A percentile compares a stretch with the other conserved stretches of the same genome.
phyloP scores from a whole-genome alignment of 2,329 filamentous ascomycete species.

The Ophiostoma novo-ulmi region DNA sequence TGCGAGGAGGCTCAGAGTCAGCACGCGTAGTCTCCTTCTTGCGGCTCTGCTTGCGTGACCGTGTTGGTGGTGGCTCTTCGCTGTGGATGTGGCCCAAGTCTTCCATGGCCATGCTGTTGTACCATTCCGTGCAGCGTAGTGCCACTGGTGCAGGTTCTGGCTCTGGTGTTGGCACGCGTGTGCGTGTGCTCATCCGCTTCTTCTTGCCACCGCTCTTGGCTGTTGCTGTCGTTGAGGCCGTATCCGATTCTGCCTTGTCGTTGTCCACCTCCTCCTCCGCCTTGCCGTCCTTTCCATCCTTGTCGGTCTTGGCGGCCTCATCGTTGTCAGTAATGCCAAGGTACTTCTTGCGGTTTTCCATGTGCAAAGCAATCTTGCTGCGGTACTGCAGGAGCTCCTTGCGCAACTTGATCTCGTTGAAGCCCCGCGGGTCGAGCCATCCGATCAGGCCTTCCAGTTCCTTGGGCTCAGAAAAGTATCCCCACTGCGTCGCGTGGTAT shows the following conservation, averaged over 20 bases:
- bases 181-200: constrained; percentile 46
- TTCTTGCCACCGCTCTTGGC: constrained; percentile 37
- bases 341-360: constrained; percentile 74
- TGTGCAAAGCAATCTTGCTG: constrained; percentile 70
- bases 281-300: background rate
- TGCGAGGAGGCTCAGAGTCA: constrained; percentile 29
- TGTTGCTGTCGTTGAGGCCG: background rate
- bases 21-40: constrained; percentile 38
- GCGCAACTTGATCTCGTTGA: constrained; percentile 78
- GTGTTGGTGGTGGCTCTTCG: constrained; percentile 49
- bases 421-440: constrained; percentile 84
- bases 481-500: constrained; percentile 76
- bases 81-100: constrained; percentile 55
- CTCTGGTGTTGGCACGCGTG: constrained; percentile 41
- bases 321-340: constrained; percentile 47
- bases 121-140: constrained; percentile 51
- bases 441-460: constrained; percentile 72
- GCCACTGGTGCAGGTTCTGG: constrained; percentile 40
- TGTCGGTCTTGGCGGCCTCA: constrained; percentile 20
- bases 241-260: background rate
- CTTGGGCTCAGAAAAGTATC: constrained; percentile 77
- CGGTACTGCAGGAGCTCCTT: constrained; percentile 78
- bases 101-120: constrained; percentile 53
- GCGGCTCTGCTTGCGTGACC: constrained; percentile 49
- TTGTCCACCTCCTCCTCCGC: constrained; percentile 28